Evolutionary conservation across 2,329 filamentous ascomycete species (phyloP).

Genomic region (Helotiales sp.): DNA sequence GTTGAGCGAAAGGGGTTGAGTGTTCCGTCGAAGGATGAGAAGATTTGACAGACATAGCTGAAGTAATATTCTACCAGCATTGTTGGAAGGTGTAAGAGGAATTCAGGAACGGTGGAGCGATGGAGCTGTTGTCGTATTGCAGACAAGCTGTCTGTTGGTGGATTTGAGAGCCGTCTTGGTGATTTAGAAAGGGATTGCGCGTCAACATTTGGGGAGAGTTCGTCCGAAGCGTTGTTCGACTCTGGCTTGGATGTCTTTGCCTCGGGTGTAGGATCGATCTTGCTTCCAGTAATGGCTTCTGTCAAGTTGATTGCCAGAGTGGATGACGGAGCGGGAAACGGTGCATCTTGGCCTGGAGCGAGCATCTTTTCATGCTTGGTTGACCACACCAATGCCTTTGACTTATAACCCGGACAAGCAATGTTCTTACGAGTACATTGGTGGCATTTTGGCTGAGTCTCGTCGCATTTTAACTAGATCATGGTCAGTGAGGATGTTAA

Average conservation of each 20-base stretch:
- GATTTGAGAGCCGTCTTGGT: conserved; percentile 10
- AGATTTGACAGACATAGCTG: conserved; percentile 59
- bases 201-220: background rate
- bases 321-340: conserved; percentile 6
- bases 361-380: conserved; percentile 35
- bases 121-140: conserved; percentile 31
- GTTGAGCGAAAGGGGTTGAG: conserved; percentile 62
- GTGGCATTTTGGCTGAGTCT: conserved; percentile 30
- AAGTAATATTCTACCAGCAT: conserved; percentile 64
- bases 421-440: conserved; percentile 29
- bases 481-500: conserved; percentile 5
- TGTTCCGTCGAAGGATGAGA: conserved; percentile 64
- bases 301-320: conserved; percentile 8
- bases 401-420: conserved; percentile 30
- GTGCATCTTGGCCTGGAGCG: conserved; percentile 3
- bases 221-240: background rate
- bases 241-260: background rate
- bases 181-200: background rate
- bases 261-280: background rate
- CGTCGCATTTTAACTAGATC: conserved; percentile 32
- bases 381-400: conserved; percentile 30
- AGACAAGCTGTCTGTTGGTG: conserved; percentile 27
- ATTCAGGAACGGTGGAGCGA: conserved; percentile 29
- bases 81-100: conserved; percentile 41
- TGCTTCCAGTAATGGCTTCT: background rate